Base-by-base conservation (phyloP, 129 eudicot species). In the Arctium minus region DNA sequence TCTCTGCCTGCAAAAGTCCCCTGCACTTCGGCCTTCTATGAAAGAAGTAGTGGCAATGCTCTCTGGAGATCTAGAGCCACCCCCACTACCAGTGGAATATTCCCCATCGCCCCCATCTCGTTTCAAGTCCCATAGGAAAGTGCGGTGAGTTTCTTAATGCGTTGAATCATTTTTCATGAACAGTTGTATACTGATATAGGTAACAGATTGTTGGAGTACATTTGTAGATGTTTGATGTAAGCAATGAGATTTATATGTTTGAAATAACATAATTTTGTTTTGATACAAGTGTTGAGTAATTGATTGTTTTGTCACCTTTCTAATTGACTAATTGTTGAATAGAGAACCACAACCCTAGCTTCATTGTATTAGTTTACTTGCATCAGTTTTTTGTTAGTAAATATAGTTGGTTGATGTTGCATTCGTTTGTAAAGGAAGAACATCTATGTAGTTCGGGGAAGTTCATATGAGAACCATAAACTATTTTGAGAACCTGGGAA, bases 1-100 rank as follows among this genome's bases (percentile, higher is more conserved):
- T 79, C 90, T 87, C 18, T 96, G 99, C 87, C 85, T 96, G 74
- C 99, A 93, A 78, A 96, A 96, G 85, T 88, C 91, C 0, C 98
- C 99, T 65, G 85, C 88, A n/a, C 62, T 84, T 31, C 84, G 99
- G 82, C 99, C 99, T 56, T 91, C 98, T 17, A 96, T 96, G 99
- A 96, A 89, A 87, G 99, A 96, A 81, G 94, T 96, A 3, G 99
- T 93, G 48, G 97, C 94, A 30, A 93, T 93, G 89, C 94, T 96
- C 27, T 86, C 92, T 12, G 99, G 99, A 7, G 97, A 91, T 10
- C 74, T 93, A 40, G 94, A 83, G 37, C 80, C 89, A 18, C 98
- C 98, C 1, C 88, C 86, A 53, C 79, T 96, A 65, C 99, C 99
- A 4, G 86, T 86, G 44, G 99, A 93, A 70, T 89, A 87, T 83